Percentiles rank a stretch among this genome's conserved stretches.
phyloP scores from a whole-genome alignment of 306 rosid genomes.

The Malus domestica region ASM211411v1 NC_041793.1:44675501-44676000 shows the following conservation, averaged over 20 bases:
- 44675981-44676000: not conserved
- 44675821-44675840: too few species aligned
- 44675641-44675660: slow-evolving; percentile 77
- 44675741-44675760: slow-evolving; percentile 7
- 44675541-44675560: slow-evolving; percentile 20
- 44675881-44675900: not conserved
- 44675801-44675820: too few species aligned
- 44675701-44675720: slow-evolving; percentile 71
- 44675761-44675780: not conserved
- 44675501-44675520: slow-evolving; percentile 12
- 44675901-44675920: not conserved
- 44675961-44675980: too few species aligned
- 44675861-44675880: not conserved
- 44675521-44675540: slow-evolving; percentile 16
- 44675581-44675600: slow-evolving; percentile 29
- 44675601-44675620: slow-evolving; percentile 19
- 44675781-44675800: not conserved
- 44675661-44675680: slow-evolving; percentile 66
- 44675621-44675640: slow-evolving; percentile 73
- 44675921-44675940: not conserved
- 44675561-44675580: slow-evolving; percentile 37
- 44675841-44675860: too few species aligned
- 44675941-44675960: not conserved
- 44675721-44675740: slow-evolving; percentile 54
- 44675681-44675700: slow-evolving; percentile 65